phyloP scores from a whole-genome alignment of 2,329 filamentous ascomycete genomes.

The Pleoardoris graminearum region DNA sequence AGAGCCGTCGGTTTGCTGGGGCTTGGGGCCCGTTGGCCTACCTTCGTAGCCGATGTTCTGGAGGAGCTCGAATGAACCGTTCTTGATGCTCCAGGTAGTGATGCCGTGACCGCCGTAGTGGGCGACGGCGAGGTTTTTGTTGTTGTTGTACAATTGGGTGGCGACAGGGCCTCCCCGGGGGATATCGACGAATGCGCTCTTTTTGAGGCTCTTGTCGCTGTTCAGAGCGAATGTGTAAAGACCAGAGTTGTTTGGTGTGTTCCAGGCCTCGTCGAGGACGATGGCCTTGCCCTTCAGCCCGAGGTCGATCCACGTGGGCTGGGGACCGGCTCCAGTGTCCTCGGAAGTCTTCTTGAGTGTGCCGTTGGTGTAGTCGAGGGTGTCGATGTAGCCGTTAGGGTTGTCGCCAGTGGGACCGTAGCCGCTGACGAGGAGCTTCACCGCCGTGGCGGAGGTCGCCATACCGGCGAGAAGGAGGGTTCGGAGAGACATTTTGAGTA shows the following conservation, averaged over 20 bases:
- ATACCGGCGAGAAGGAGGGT: conserved; percentile 24
- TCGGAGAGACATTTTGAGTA: conserved; percentile 18
- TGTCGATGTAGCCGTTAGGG: conserved; percentile 46
- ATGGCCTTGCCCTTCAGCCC: conserved; percentile 58
- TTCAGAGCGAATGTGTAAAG: conserved; percentile 44
- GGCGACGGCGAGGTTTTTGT: conserved; percentile 46
- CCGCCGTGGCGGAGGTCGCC: conserved; percentile 20
- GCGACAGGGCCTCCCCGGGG: conserved; percentile 46
- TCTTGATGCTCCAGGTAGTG: conserved; percentile 32
- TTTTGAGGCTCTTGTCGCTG: conserved; percentile 45
- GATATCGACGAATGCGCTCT: conserved; percentile 39
- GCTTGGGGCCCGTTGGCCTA: conserved; percentile 41
- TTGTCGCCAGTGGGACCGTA: conserved; percentile 35
- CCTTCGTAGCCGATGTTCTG: conserved; percentile 51
- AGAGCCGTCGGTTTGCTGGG: conserved; percentile 54
- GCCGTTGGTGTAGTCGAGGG: conserved; percentile 40
- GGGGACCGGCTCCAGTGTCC: conserved; percentile 55
- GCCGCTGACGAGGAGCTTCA: conserved; percentile 49
- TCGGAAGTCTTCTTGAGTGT: conserved; percentile 51
- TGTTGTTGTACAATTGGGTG: conserved; percentile 48
- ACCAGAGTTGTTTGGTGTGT: conserved; percentile 51
- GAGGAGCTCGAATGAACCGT: conserved; percentile 22
- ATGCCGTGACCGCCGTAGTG: conserved; percentile 48
- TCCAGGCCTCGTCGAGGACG: conserved; percentile 62
- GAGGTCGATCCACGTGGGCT: conserved; percentile 64